Evolutionary conservation across 2,329 filamentous ascomycete species (phyloP), one percentile per base, ranked within the genome.

Genomic region (Magnaporthales sp.): DNA sequence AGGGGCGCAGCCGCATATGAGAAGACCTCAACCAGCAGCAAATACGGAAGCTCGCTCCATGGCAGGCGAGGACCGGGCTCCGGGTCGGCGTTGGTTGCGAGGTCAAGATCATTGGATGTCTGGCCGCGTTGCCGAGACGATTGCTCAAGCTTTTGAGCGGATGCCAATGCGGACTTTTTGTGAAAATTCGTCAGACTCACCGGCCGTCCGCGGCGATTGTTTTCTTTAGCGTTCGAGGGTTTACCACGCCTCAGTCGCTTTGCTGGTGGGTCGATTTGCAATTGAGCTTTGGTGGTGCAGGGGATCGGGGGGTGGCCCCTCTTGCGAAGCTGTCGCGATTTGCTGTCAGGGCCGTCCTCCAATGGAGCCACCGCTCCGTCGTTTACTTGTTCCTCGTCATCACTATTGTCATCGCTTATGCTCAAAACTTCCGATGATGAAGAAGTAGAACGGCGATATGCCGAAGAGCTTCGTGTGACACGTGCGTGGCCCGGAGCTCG

Each of bases 11-110:
- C 86, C 11, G 91, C 88, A 74, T 86, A 87, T 62, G 84, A 78
- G 73, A 96, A 92, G 54, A 95, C 86, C 66, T 87, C 83, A 27
- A 87, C 78, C 70, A 93, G 86, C 19, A 92, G 82, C 62, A 88
- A 83, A 71, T 92, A 76, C 1, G 75, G 75, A 8, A 78, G 70
- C 1, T 65, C 67, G 10, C 69, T 61, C 75, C 75, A 77, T 19
- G 73, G 69, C 29, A 66, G 29, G 10, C 31, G 62, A 58, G 22
- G 22, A 26, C 54, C n/a, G 2, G 54, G 24, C 54, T 58, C 54
- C 1, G 19, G 15, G 15, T 7, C n/a, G n/a, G 32, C 32, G 32
- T 38, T 38, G 13, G 32, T 38, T 13, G 7, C 32, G 8, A 38
- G 24, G 54, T 58, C 8, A 2, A 26, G 11, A 58, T 58, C 54